Evolutionary conservation across 2,329 filamentous ascomycete species (phyloP), one percentile per base, ranked within the genome.

Genomic region (Ophiostoma fasciatum): DNA sequence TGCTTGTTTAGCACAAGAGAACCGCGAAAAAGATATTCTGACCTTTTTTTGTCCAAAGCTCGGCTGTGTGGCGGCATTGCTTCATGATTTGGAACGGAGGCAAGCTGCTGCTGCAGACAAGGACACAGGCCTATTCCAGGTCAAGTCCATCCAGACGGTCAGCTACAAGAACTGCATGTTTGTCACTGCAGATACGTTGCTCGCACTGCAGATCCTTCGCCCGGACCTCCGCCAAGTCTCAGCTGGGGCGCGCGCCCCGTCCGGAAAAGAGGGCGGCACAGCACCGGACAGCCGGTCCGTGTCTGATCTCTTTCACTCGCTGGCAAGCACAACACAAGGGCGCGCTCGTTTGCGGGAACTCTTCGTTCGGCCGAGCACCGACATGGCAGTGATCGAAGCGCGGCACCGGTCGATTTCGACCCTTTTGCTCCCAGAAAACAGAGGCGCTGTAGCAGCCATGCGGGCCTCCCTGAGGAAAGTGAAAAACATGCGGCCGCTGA

Each of bases 51-150:
- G 31, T 28, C n/a, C n/a, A n/a, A n/a, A 76, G 61, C 63, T 93
- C 32, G 82, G 83, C 4, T 96, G 90, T 56, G 81, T 79, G 19
- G 84, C 87, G n/a, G 87, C 87, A 19, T 60, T 96, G 3, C 58
- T 96, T n/a, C 68, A 71, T 5, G 82, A 92, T 45, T 56, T 94
- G 18, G 74, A 83, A 47, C 74, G 82, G 35, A 68, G 74, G 46
- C 68, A 34, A n/a, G 23, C 19, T 3, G 11, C 15, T 6, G 8
- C n/a, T 5, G 17, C 13, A 23, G 12, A 8, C 25, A 10, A 20
- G 4, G 14, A 30, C 11, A 11, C 14, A n/a, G 11, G 21, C 9
- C 57, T 70, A 28, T 81, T 81, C 45, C 65, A 62, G 7, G 62
- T 93, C 19, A 62, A 57, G 18, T 66, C 63, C 1, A 56, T 94